Conservation (phyloP, 208 protist species). For the Crithidia acanthocephali region DNA sequence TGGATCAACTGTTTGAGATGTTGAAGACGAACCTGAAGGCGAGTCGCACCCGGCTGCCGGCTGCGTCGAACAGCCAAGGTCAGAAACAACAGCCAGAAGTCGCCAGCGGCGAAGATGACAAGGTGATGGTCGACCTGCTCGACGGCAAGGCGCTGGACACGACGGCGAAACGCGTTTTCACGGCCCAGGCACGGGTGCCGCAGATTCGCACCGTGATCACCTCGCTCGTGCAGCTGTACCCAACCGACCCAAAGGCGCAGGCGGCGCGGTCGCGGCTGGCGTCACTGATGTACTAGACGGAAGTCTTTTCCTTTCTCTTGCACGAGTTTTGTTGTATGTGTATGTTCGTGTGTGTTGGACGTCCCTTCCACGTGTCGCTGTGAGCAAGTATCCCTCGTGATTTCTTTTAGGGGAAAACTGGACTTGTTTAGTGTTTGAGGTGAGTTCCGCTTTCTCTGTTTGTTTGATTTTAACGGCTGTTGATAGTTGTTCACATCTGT, state of each 20-base stretch:
- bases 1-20: constrained; percentile 46
- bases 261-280: constrained; percentile 66
- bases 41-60: constrained; percentile 17
- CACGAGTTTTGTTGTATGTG: not conserved
- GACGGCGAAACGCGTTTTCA: constrained; percentile 32
- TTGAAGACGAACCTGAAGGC: constrained; percentile 43
- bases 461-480: no score
- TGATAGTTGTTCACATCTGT: no score
- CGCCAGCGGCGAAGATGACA: not conserved
- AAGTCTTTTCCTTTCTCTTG: constrained; percentile 3
- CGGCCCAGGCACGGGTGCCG: constrained; percentile 42
- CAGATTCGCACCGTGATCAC: constrained; percentile 70
- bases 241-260: constrained; percentile 65
- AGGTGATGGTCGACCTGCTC: constrained; percentile 8
- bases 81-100: not conserved
- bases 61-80: not conserved
- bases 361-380: no score
- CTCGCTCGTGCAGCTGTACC: constrained; percentile 67
- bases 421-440: no score
- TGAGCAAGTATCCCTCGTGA: no score
- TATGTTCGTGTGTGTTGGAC: no score
- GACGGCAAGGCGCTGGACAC: constrained; percentile 28
- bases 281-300: constrained; percentile 75
- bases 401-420: no score
- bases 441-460: no score